Conservation (phyloP, 768 basidiomycete species). For the Pleurotus giganteus region DNA sequence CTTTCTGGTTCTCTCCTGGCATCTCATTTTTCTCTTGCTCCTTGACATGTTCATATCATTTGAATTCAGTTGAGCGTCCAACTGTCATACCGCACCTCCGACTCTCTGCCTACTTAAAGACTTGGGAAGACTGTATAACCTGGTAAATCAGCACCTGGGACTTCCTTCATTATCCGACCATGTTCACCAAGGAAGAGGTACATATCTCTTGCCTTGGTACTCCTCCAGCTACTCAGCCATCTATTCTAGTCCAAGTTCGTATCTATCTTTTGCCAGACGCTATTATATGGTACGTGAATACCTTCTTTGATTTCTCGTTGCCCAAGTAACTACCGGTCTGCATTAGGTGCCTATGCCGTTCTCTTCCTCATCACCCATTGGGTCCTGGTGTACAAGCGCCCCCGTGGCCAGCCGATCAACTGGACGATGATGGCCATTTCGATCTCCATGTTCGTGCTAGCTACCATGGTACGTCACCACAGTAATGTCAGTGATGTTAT, state of each 20-base stretch:
- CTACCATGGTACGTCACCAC: constrained; percentile 24
- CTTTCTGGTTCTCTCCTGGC: too few species aligned
- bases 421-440: constrained; percentile 30
- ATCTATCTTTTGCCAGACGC: not conserved
- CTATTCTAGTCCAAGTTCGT: not conserved
- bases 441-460: constrained; percentile 29
- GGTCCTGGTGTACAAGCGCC: constrained; percentile 25
- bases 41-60: too few species aligned
- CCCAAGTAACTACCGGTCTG: not conserved
- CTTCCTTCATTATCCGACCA: too few species aligned
- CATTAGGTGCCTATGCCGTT: constrained; percentile 25
- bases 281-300: not conserved
- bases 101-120: too few species aligned
- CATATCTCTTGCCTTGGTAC: too few species aligned
- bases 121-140: too few species aligned
- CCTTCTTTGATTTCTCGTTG: not conserved
- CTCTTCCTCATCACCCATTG: constrained; percentile 28
- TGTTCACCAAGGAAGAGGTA: constrained; percentile 1
- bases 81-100: too few species aligned
- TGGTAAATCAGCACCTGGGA: too few species aligned
- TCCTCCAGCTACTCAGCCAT: not conserved
- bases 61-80: too few species aligned
- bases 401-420: constrained; percentile 22
- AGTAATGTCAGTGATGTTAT: not conserved
- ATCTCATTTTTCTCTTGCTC: too few species aligned